Evolutionary conservation across 306 rosid species (phyloP), one percentile per base, ranked within the genome.

Genomic region (Arachis hypogaea): DNA sequence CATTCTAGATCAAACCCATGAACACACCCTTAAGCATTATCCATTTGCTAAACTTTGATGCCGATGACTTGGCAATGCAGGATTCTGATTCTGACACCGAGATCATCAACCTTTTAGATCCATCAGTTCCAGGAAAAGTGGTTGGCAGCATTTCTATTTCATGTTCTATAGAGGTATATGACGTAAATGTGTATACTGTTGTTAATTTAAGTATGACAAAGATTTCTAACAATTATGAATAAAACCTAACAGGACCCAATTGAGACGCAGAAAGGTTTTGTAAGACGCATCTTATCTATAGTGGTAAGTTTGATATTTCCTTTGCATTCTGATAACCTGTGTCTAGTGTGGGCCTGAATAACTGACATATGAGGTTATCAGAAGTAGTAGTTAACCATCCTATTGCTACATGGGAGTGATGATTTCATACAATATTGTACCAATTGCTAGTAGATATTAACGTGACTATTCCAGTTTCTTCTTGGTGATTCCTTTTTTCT

Each of bases 211-310:
- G 29, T 76, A 18, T 74, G 76, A 33, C 71, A 54, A 50, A 22
- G 36, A 56, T 67, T 69, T 76, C 41, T 82, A 66, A 89, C 81
- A 73, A 63, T 56, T 51, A 22, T 16, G 55, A 52, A n/a, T 60
- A 14, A 76, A 85, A 71, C 56, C 72, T 78, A 65, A 66, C 96
- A 94, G 98, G 98, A 94, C 69, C 96, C 97, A 42, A 63, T 80
- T 70, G 97, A 94, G 86, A 94, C 93, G 14, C 92, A 91, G 78
- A 94, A 85, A 75, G 70, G 91, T 72, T 91, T 94, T 85, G 94
- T 91, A 58, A 88, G 85, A 68, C 97, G 97, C 74, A 94, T 94
- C 80, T 82, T 94, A 83, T 86, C 98, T 68, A 86, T 92, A 14
- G 88, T 94, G 96, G 98, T 94, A 91, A 77, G 94, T 83, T 85